phyloP scores from a whole-genome alignment of 2,329 filamentous ascomycete species.

The Sclerotinia sclerotiorum region DNA sequence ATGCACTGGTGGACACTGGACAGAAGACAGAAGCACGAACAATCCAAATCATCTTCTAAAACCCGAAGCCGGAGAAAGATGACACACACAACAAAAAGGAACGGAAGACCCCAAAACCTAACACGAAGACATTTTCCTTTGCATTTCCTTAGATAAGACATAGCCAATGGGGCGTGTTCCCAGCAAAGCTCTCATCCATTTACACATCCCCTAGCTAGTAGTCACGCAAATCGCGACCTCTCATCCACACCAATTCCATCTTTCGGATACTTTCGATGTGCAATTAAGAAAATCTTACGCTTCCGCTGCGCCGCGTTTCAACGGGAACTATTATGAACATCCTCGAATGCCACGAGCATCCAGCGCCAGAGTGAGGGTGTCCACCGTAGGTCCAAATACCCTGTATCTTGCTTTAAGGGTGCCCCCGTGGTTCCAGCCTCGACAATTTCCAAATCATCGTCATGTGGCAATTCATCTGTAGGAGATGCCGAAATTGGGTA shows the following conservation, averaged over 20 bases:
- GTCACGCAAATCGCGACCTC: slow-evolving; percentile 11
- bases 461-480: slow-evolving; percentile 5
- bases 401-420: slow-evolving; percentile 6
- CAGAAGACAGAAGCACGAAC: slow-evolving; percentile 1
- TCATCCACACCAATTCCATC: background rate
- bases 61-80: slow-evolving; percentile 13
- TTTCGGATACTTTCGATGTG: slow-evolving; percentile 17
- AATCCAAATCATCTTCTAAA: slow-evolving; percentile 1
- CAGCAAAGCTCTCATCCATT: slow-evolving; percentile 7
- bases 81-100: slow-evolving; percentile 12
- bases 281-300: slow-evolving; percentile 24
- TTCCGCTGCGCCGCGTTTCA: slow-evolving; percentile 22
- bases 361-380: background rate
- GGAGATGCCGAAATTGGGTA: slow-evolving; percentile 5
- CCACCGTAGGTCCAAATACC: background rate
- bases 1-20: background rate
- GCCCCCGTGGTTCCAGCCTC: slow-evolving; percentile 18
- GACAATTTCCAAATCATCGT: slow-evolving; percentile 5
- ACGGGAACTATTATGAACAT: slow-evolving; percentile 23
- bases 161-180: slow-evolving; percentile 20
- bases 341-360: slow-evolving; percentile 21
- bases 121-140: slow-evolving; percentile 20
- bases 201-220: background rate
- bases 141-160: slow-evolving; percentile 16
- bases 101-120: slow-evolving; percentile 11